phyloP scores from a whole-genome alignment of 2,329 filamentous ascomycete species.

The Diplocarpon mali region DNA sequence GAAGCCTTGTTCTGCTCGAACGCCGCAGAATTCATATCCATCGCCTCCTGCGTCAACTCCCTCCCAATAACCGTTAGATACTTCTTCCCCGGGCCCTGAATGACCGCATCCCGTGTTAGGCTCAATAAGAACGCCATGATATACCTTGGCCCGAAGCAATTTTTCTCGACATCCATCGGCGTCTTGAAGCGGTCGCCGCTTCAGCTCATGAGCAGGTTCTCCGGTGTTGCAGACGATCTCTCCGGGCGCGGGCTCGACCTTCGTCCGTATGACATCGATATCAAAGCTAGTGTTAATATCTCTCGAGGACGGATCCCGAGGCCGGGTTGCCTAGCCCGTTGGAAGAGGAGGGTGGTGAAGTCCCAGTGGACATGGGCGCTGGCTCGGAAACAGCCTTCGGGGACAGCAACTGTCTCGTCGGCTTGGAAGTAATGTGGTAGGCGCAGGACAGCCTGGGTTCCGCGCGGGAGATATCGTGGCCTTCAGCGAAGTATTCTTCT shows the following conservation, averaged over 20 bases:
- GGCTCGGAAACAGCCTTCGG: no score
- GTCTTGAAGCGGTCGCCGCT: constrained; percentile 57
- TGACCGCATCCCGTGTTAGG: constrained; percentile 43
- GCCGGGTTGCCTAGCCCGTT: no score
- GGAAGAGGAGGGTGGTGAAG: no score
- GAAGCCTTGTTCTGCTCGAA: constrained; percentile 43
- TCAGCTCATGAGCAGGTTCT: constrained; percentile 57
- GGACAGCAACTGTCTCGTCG: no score
- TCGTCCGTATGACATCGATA: no score
- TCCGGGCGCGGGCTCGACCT: constrained; percentile 41
- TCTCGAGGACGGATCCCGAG: no score
- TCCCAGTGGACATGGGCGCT: no score
- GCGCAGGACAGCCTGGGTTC: no score
- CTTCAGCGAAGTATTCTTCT: no score
- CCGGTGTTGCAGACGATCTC: constrained; percentile 55
- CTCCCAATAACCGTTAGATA: constrained; percentile 49
- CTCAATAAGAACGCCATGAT: constrained; percentile 58
- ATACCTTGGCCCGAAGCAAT: constrained; percentile 49
- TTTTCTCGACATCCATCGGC: constrained; percentile 39
- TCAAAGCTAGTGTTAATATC: no score
- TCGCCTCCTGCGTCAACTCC: constrained; percentile 46
- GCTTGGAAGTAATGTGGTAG: no score
- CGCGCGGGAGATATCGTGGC: no score
- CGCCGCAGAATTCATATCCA: constrained; percentile 43
- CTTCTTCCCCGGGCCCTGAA: constrained; percentile 51